Conservation (phyloP, 495 filamentous ascomycete species). For the Tuber borchii region DNA sequence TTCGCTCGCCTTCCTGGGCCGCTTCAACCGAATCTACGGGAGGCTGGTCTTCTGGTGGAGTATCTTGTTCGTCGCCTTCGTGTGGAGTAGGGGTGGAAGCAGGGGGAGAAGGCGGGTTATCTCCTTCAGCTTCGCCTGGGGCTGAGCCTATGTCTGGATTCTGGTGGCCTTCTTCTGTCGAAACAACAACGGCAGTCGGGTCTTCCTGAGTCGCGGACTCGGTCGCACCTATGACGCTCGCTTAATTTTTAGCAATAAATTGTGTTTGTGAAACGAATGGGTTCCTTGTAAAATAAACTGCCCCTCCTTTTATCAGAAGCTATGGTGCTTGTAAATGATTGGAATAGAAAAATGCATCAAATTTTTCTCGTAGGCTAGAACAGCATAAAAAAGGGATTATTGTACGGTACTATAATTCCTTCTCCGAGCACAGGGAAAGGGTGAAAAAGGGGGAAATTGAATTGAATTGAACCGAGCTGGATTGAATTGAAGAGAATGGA, state of each 20-base stretch:
- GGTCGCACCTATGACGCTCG: not conserved
- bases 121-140: not conserved
- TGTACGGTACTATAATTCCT: not conserved
- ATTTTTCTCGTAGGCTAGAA: not conserved
- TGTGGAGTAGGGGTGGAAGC: not conserved
- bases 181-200: not conserved
- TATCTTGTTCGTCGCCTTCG: slow-evolving; percentile 3
- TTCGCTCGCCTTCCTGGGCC: not conserved
- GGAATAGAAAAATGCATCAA: not conserved
- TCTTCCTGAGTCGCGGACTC: slow-evolving; percentile 4
- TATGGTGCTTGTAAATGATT: not conserved
- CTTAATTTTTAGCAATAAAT: slow-evolving; percentile 5
- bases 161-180: not conserved
- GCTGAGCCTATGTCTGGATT: not conserved
- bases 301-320: not conserved
- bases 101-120: not conserved
- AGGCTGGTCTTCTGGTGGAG: not conserved
- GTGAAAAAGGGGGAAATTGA: not conserved
- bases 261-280: not conserved
- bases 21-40: slow-evolving; percentile 1
- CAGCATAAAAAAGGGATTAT: not conserved
- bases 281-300: slow-evolving; percentile 2
- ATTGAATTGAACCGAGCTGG: not conserved
- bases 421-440: not conserved
- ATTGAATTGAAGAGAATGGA: not conserved